Evolutionary conservation across 176 grass and related monocot genomes (phyloP).

Genomic region (Aegilops speltoides): DNA sequence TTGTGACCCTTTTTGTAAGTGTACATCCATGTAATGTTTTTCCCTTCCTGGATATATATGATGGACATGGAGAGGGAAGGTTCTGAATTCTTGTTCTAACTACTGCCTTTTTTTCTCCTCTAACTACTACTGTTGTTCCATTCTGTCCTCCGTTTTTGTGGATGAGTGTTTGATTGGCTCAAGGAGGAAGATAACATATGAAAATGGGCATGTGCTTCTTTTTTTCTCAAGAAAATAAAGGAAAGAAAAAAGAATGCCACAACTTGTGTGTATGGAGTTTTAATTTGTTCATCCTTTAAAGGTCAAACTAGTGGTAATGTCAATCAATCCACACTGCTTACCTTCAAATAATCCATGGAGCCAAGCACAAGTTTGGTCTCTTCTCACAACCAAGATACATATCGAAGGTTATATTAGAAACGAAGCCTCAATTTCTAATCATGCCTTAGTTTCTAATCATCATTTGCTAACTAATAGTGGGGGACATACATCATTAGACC

Average conservation of each 20-base stretch:
- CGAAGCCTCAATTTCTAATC: conserved; percentile 37
- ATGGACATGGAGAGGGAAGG: conserved; percentile 29
- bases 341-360: conserved; percentile 10
- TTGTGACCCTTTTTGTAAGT: conserved; percentile 11
- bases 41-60: conserved; percentile 20
- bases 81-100: conserved; percentile 21
- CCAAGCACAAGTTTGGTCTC: conserved; percentile 21
- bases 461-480: conserved; percentile 52
- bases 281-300: background rate
- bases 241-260: background rate
- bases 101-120: background rate
- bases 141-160: background rate
- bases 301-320: background rate
- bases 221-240: background rate
- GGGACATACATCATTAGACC: conserved; percentile 53
- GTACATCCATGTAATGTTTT: conserved; percentile 57
- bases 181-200: conserved; percentile 8
- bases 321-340: conserved; percentile 22
- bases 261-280: background rate
- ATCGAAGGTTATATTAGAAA: conserved; percentile 17
- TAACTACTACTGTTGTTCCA: background rate
- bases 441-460: conserved; percentile 36
- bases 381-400: conserved; percentile 20
- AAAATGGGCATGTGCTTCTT: background rate
- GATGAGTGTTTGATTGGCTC: background rate